Percentiles rank a stretch among this genome's conserved stretches.
phyloP scores from a whole-genome alignment of 2,329 filamentous ascomycete genomes.

The Neonectria punicea region DNA sequence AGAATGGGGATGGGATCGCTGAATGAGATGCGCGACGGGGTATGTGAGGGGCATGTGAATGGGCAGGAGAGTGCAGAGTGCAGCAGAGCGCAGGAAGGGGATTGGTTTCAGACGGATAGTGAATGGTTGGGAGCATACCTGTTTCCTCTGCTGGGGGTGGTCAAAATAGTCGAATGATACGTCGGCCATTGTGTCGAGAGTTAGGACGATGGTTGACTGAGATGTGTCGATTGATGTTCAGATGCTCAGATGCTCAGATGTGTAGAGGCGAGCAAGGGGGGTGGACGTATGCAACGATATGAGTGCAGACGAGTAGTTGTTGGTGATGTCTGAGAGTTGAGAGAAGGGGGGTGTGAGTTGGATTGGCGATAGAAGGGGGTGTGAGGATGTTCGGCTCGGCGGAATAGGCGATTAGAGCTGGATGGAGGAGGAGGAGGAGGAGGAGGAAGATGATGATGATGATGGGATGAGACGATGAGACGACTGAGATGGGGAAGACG shows the following conservation, averaged over 20 bases:
- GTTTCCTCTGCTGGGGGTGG: slow-evolving; percentile 40
- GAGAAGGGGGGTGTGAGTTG: slow-evolving; percentile 13
- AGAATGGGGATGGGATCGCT: slow-evolving; percentile 25
- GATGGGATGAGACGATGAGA: slow-evolving; percentile 26
- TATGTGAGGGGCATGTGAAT: slow-evolving; percentile 14
- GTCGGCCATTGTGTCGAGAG: slow-evolving; percentile 38
- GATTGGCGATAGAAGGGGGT: not conserved
- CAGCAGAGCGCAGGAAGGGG: slow-evolving; percentile 10
- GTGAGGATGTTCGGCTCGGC: slow-evolving; percentile 17
- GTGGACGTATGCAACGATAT: slow-evolving; percentile 1
- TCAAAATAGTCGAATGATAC: slow-evolving; percentile 45
- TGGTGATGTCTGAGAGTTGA: slow-evolving; percentile 2
- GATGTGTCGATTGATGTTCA: slow-evolving; percentile 30
- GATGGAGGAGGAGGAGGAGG: not conserved
- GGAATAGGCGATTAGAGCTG: slow-evolving; percentile 12
- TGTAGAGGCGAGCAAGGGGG: slow-evolving; percentile 16
- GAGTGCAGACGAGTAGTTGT: not conserved
- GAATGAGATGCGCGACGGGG: slow-evolving; percentile 13
- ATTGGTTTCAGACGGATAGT: slow-evolving; percentile 14
- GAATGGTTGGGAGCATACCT: slow-evolving; percentile 35
- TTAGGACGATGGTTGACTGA: slow-evolving; percentile 35
- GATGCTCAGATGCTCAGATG: slow-evolving; percentile 29
- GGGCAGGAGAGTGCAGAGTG: not conserved
- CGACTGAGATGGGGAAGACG: slow-evolving; percentile 6
- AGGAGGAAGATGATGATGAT: slow-evolving; percentile 18